These are phyloP conservation scores for Globisporangium acanthophoron DNA, from an alignment of 352 stramenopile genomes.

Conservation along the genomic window DNA sequence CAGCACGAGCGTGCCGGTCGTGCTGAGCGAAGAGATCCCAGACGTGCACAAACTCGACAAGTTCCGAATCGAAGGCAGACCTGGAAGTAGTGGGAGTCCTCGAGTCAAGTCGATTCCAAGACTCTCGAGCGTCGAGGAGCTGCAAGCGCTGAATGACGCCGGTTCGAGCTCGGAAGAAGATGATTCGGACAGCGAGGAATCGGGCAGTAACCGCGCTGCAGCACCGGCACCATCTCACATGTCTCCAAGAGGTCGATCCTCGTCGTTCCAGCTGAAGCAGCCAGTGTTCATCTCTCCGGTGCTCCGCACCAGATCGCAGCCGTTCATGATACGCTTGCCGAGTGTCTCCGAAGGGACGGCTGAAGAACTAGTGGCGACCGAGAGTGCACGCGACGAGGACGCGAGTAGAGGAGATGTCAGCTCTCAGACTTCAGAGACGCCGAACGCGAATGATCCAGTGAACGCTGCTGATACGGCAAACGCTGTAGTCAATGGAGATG, in stretches of 20 bases:
- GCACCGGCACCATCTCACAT: too few relatives aligned
- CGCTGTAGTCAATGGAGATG: background rate
- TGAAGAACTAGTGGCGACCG: conserved; percentile 3
- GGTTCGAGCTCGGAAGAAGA: conserved; percentile 5
- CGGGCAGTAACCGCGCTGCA: background rate
- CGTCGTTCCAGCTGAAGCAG: conserved; percentile 16
- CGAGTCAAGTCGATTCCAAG: conserved; percentile 8
- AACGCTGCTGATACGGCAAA: background rate
- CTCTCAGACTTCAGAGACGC: background rate
- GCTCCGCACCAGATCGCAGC: conserved; percentile 19
- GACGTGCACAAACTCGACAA: conserved; percentile 2
- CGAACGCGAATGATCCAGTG: background rate
- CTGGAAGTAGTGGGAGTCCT: background rate
- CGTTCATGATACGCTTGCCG: conserved; percentile 23
- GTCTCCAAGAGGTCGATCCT: conserved; percentile 11
- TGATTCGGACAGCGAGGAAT: conserved; percentile 12
- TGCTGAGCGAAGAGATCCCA: conserved; percentile 7
- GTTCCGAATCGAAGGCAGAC: conserved; percentile 5
- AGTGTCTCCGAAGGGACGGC: conserved; percentile 26
- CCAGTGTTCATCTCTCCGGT: conserved; percentile 14
- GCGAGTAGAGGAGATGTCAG: background rate
- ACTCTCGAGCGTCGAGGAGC: conserved; percentile 15
- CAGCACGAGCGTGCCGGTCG: conserved; percentile 20
- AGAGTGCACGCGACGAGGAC: conserved; percentile 1
- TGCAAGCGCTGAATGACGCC: conserved; percentile 8